These are phyloP conservation scores for Mycena albidolilacea DNA, from an alignment of 768 basidiomycete species.

Conservation along the genomic window DNA sequence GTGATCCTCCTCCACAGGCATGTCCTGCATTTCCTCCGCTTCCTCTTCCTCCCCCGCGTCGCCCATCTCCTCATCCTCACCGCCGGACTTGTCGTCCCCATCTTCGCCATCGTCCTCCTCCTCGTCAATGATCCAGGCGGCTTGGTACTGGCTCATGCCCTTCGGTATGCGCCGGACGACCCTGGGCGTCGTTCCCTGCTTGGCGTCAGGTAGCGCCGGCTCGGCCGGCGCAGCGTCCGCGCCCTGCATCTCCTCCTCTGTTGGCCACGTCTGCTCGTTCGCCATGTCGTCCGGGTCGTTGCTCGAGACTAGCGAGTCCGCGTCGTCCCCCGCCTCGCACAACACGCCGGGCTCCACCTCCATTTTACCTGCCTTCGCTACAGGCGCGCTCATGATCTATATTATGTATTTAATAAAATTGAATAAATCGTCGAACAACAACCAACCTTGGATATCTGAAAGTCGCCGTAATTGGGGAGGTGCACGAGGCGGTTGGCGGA, in stretches of 20 bases:
- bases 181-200: conserved; percentile 83
- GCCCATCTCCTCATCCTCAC: conserved; percentile 57
- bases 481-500: conserved; percentile 91
- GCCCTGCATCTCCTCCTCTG: conserved; percentile 92
- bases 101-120: conserved; percentile 72
- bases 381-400: conserved; percentile 81
- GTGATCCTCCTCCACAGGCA: conserved; percentile 68
- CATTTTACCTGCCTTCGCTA: conserved; percentile 65
- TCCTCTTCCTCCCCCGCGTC: conserved; percentile 62
- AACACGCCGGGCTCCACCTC: conserved; percentile 77
- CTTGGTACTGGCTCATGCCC: conserved; percentile 97
- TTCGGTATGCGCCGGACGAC: conserved; percentile 89
- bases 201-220: conserved; percentile 72
- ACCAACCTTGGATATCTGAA: conserved; percentile 83
- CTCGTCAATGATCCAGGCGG: conserved; percentile 95
- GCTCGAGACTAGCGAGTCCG: conserved; percentile 89
- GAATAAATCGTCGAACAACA: not conserved
- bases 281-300: conserved; percentile 91
- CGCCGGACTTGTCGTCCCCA: conserved; percentile 51
- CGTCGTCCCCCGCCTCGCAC: conserved; percentile 75
- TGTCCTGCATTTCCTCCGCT: conserved; percentile 75
- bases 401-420: conserved; percentile 6
- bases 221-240: conserved; percentile 45
- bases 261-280: conserved; percentile 99
- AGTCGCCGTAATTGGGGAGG: conserved; percentile 91